Percentiles rank a stretch among this genome's conserved stretches.
phyloP scores from a whole-genome alignment of 2,329 filamentous ascomycete genomes.

The Pseudogymnoascus sp. region DNA sequence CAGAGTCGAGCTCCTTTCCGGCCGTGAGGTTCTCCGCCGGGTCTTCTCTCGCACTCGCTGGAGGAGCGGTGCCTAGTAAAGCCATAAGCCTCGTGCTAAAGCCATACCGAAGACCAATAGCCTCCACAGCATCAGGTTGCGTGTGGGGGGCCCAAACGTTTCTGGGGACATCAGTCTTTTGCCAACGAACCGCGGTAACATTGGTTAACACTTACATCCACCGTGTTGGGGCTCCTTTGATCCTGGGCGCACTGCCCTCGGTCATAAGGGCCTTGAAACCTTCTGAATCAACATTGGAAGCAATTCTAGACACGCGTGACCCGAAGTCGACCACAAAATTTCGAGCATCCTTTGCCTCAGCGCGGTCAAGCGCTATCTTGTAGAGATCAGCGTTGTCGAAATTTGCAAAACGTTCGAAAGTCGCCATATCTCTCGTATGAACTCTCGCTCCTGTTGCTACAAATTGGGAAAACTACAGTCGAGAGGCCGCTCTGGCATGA shows the following conservation, averaged over 20 bases:
- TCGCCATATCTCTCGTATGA: not conserved
- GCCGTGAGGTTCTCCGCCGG: slow-evolving; percentile 11
- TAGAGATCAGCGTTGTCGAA: not conserved
- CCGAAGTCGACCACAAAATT: slow-evolving; percentile 64
- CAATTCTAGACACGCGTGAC: slow-evolving; percentile 45
- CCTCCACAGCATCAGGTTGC: slow-evolving; percentile 45
- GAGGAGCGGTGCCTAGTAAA: slow-evolving; percentile 53
- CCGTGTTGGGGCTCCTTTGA: slow-evolving; percentile 44
- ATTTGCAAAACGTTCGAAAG: not conserved
- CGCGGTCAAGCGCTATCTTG: not conserved
- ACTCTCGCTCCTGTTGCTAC: not conserved
- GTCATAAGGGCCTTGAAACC: slow-evolving; percentile 36
- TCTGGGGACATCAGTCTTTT: slow-evolving; percentile 30
- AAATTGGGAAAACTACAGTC: not conserved
- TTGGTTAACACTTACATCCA: slow-evolving; percentile 53
- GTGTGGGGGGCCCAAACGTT: slow-evolving; percentile 63
- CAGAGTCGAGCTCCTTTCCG: slow-evolving; percentile 13
- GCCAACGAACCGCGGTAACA: not conserved
- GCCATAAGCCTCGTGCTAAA: slow-evolving; percentile 60
- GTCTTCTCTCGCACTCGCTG: slow-evolving; percentile 24
- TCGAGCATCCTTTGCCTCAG: slow-evolving; percentile 26
- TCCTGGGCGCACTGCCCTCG: slow-evolving; percentile 18
- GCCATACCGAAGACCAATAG: slow-evolving; percentile 27
- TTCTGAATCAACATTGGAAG: slow-evolving; percentile 42
- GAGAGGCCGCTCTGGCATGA: not conserved